Conservation (phyloP, 345 rosid genomes). For the Chamaenerion angustifolium region DNA sequence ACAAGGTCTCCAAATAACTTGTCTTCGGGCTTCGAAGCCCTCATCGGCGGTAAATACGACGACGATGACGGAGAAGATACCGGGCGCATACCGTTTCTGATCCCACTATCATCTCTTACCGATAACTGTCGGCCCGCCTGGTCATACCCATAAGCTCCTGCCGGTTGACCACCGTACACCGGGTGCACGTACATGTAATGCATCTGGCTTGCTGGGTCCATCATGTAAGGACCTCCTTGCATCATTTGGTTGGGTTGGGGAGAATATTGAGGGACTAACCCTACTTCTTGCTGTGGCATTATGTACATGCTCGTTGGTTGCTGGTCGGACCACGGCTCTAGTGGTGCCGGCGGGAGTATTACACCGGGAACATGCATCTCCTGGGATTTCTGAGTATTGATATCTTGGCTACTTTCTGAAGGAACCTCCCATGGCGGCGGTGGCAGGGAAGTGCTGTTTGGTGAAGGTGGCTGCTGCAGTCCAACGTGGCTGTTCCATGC, state of each 20-base stretch:
- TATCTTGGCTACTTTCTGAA: conserved; percentile 35
- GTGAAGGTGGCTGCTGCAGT: conserved; percentile 49
- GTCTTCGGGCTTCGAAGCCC: conserved; percentile 57
- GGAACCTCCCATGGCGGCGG: conserved; percentile 97
- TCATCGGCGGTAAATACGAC: conserved; percentile 44
- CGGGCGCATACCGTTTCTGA: conserved; percentile 18
- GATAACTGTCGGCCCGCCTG: conserved; percentile 56
- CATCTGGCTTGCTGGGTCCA: conserved; percentile 35
- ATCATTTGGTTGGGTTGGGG: conserved; percentile 31
- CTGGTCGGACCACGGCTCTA: neutral
- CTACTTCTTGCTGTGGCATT: conserved; percentile 25
- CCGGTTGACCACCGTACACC: conserved; percentile 52
- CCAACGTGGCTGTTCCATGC: conserved; percentile 66
- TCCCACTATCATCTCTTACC: conserved; percentile 36
- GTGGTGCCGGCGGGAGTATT: conserved; percentile 9
- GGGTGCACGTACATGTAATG: conserved; percentile 42
- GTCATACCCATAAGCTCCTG: conserved; percentile 50
- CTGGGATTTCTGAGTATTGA: conserved; percentile 46
- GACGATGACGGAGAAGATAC: conserved; percentile 31
- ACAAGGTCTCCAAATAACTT: conserved; percentile 97
- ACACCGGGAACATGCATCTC: conserved; percentile 36
- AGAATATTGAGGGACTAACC: conserved; percentile 17
- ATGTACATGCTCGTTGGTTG: conserved; percentile 18
- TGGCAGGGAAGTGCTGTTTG: conserved; percentile 47
- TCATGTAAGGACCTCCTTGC: conserved; percentile 50